A percentile compares a stretch with the other conserved stretches of the same genome.
Conservation (phyloP, 164 flowering plant genomes). For the Umbellularia californica region DNA sequence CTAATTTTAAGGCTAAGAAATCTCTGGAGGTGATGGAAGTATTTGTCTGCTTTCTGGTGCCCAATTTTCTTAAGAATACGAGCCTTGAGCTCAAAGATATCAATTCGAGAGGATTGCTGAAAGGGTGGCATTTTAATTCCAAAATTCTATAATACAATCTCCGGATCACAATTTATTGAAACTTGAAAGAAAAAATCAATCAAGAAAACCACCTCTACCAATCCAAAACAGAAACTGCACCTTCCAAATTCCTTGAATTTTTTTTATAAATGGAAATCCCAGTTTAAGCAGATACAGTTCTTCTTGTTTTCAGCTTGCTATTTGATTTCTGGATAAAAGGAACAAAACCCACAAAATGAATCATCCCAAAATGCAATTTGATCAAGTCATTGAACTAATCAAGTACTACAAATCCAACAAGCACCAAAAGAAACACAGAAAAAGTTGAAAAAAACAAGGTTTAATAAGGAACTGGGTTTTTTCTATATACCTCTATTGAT, state of each 20-base stretch:
- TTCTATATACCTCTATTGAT: neutral
- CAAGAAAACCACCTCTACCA: conserved; percentile 4
- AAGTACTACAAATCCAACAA: neutral
- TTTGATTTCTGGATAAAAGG: conserved; percentile 8
- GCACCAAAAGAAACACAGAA: too few relatives aligned
- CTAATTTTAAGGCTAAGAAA: conserved; percentile 44
- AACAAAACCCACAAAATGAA: conserved; percentile 15
- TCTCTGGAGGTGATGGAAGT: conserved; percentile 50
- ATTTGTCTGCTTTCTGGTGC: conserved; percentile 52
- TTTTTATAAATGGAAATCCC: conserved; percentile 2
- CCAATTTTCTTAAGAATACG: conserved; percentile 52
- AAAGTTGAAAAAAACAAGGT: neutral
- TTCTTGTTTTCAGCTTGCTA: neutral
- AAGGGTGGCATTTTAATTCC: conserved; percentile 33
- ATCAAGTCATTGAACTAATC: conserved; percentile 3
- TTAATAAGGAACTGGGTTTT: neutral
- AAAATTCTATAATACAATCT: conserved; percentile 2
- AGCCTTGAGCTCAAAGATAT: conserved; percentile 60
- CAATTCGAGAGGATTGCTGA: conserved; percentile 38
- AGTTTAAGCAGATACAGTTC: conserved; percentile 5
- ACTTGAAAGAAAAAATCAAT: conserved; percentile 1
- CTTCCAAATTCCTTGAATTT: conserved; percentile 5
- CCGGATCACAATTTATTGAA: neutral
- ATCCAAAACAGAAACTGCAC: conserved; percentile 28
- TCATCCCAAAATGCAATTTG: conserved; percentile 18